Percentiles rank a stretch among this genome's conserved stretches.
These are phyloP conservation scores for Neoboletus brunneissimus DNA, from an alignment of 768 basidiomycete genomes.

Conservation along the genomic window DNA sequence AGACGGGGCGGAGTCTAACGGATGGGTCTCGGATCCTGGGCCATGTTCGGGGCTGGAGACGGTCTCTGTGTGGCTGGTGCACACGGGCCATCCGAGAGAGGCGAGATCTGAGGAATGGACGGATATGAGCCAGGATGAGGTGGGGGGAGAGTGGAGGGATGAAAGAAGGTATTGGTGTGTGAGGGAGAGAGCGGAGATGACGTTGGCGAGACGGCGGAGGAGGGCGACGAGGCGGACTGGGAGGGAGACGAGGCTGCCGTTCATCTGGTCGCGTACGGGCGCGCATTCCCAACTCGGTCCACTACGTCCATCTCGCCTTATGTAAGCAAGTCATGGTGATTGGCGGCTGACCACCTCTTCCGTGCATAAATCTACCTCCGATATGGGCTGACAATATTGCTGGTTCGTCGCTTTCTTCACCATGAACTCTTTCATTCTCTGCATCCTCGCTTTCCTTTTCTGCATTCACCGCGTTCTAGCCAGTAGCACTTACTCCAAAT, in stretches of 20 bases:
- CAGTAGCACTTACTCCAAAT: slow-evolving; percentile 7
- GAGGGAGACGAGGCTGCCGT: slow-evolving; percentile 38
- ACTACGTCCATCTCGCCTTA: slow-evolving; percentile 2
- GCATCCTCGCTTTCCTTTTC: neutral
- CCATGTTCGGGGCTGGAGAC: neutral
- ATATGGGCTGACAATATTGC: neutral
- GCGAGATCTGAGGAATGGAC: neutral
- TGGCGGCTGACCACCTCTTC: slow-evolving; percentile 4
- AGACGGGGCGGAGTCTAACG: neutral
- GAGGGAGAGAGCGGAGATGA: slow-evolving; percentile 66
- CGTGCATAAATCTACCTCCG: neutral
- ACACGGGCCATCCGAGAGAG: neutral
- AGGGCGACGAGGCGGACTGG: slow-evolving; percentile 60
- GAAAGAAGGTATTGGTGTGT: slow-evolving; percentile 44
- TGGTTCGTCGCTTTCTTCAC: slow-evolving; percentile 7
- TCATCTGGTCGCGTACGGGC: slow-evolving; percentile 30
- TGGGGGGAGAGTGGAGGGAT: neutral
- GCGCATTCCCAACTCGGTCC: neutral
- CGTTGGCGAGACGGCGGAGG: slow-evolving; percentile 64
- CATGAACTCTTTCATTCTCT: slow-evolving; percentile 7
- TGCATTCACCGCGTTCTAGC: slow-evolving; percentile 1
- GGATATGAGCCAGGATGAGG: slow-evolving; percentile 19
- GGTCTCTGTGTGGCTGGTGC: neutral
- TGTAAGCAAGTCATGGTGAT: neutral
- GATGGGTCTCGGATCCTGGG: neutral